Percentiles rank a stretch among this genome's conserved stretches.
These are phyloP conservation scores for Candida quercuum DNA, from an alignment of 805 yeast species.

Conservation along the genomic window DNA sequence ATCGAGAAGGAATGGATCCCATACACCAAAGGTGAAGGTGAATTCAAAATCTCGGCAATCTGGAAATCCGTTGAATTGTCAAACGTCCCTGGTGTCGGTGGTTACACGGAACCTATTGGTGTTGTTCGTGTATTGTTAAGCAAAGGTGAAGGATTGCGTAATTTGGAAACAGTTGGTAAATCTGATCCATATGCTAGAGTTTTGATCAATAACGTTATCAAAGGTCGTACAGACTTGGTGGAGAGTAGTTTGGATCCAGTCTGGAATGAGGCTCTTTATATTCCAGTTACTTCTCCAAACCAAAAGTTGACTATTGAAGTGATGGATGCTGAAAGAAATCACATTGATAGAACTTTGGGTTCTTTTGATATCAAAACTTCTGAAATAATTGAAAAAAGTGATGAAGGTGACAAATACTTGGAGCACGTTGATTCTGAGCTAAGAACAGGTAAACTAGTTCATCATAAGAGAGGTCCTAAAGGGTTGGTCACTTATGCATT, in stretches of 20 bases:
- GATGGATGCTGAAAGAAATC: slow-evolving; percentile 80
- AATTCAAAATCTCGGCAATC: slow-evolving; percentile 56
- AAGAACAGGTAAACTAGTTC: slow-evolving; percentile 58
- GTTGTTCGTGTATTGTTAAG: slow-evolving; percentile 70
- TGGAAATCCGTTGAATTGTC: slow-evolving; percentile 86
- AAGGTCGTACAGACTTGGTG: slow-evolving; percentile 68
- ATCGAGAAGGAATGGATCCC: slow-evolving; percentile 78
- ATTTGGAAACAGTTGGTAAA: slow-evolving; percentile 84
- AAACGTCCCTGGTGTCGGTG: slow-evolving; percentile 64
- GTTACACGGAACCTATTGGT: slow-evolving; percentile 94
- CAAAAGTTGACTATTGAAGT: slow-evolving; percentile 82
- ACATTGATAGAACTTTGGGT: slow-evolving; percentile 87
- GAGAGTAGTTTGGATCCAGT: slow-evolving; percentile 71
- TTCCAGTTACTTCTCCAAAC: slow-evolving; percentile 76
- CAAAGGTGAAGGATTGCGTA: slow-evolving; percentile 69
- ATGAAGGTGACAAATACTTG: slow-evolving; percentile 50
- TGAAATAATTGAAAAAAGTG: slow-evolving; percentile 58
- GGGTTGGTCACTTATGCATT: slow-evolving; percentile 72
- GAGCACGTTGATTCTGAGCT: slow-evolving; percentile 52
- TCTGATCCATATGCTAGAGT: slow-evolving; percentile 89
- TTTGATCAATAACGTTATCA: slow-evolving; percentile 68
- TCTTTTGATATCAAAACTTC: slow-evolving; percentile 63
- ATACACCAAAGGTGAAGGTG: slow-evolving; percentile 64
- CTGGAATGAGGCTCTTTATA: slow-evolving; percentile 79
- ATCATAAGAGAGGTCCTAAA: slow-evolving; percentile 73